Base-by-base conservation (phyloP, 2,329 filamentous ascomycete species). In the Fusarium mangiferae region DNA sequence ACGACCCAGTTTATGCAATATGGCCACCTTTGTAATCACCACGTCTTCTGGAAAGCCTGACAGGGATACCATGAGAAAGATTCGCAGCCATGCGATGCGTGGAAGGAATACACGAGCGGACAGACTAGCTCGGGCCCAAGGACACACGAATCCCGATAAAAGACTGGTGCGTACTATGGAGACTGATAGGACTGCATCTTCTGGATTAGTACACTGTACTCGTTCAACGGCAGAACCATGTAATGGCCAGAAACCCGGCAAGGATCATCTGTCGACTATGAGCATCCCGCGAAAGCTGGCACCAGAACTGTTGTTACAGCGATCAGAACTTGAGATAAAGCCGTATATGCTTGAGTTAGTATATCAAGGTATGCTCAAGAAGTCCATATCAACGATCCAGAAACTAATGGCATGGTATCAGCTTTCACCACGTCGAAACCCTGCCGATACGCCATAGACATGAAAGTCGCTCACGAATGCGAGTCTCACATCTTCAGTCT, bases 221-320 rank as follows among this genome's bases (percentile, higher is more conserved):
- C 3, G 0, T 4, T 22, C 33, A 4, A 36, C 6, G 5, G 2
- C 6, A 22, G n/a, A 52, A 22, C 6, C 17, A 12, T 13, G 8
- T 4, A 0, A 4, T 20, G 9, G 5, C 33, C 17, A 52, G 13
- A 8, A 24, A 1, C 7, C 0, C 0, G 3, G 0, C 33, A 14
- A 35, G 13, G 17, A 26, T 4, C 1, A 6, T 4, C n/a, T 8
- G 18, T 15, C 13, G 6, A 15, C 13, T 0, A 36, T 17, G 51
- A 54, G 7, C 17, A 28, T 54, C 3, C 13, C 24, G 0, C 51
- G 35, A 7, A 54, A 54, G 10, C n/a, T 54, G 0, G 24, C 24
- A 0, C 51, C 24, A 13, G 51, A 54, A 10, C 10, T 38, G 22
- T 1, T n/a, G 0, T 13, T 54, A 13, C 51, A 38, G 3, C 33